Evolutionary conservation across 179 eudicot species (phyloP).

Genomic region (Corrigiola litoralis): DNA sequence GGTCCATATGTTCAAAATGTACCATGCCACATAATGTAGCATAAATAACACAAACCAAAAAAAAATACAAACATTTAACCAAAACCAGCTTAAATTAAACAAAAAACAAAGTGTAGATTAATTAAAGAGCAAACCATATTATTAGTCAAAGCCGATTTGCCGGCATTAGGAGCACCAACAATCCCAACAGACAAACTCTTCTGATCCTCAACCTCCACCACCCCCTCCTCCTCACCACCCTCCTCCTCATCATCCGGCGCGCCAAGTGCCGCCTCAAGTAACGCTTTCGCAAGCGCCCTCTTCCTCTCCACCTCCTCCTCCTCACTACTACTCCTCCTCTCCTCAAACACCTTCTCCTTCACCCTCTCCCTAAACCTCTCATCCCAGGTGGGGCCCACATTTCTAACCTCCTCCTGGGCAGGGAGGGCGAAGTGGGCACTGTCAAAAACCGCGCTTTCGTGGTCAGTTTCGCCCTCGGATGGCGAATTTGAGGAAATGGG

Average conservation of each 20-base stretch:
- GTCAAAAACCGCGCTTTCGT: constrained; percentile 43
- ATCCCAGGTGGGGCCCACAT: constrained; percentile 51
- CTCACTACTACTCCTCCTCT: too few species aligned
- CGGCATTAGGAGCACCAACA: constrained; percentile 99
- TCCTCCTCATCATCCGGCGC: constrained; percentile 48
- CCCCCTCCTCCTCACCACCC: constrained; percentile 34
- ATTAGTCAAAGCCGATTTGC: constrained; percentile 93
- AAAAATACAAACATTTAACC: constrained; percentile 5
- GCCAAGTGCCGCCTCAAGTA: constrained; percentile 59
- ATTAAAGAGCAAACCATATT: constrained; percentile 56
- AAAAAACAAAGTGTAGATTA: not conserved
- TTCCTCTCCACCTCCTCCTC: constrained; percentile 32
- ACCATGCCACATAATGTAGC: not conserved
- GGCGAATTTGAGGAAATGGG: constrained; percentile 23
- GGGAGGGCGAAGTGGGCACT: constrained; percentile 50
- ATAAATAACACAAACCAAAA: not conserved
- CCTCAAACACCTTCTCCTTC: constrained; percentile 7
- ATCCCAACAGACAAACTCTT: constrained; percentile 79
- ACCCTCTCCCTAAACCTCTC: constrained; percentile 52
- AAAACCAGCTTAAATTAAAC: not conserved
- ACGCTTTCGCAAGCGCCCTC: constrained; percentile 56
- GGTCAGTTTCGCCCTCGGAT: constrained; percentile 37
- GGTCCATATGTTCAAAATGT: too few species aligned
- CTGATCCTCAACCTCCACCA: constrained; percentile 75
- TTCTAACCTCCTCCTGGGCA: constrained; percentile 6